Percentiles rank a stretch among this genome's conserved stretches.
These are phyloP conservation scores for Cordyceps farinosa DNA, from an alignment of 2,329 filamentous ascomycete genomes.

Conservation along the genomic window DNA sequence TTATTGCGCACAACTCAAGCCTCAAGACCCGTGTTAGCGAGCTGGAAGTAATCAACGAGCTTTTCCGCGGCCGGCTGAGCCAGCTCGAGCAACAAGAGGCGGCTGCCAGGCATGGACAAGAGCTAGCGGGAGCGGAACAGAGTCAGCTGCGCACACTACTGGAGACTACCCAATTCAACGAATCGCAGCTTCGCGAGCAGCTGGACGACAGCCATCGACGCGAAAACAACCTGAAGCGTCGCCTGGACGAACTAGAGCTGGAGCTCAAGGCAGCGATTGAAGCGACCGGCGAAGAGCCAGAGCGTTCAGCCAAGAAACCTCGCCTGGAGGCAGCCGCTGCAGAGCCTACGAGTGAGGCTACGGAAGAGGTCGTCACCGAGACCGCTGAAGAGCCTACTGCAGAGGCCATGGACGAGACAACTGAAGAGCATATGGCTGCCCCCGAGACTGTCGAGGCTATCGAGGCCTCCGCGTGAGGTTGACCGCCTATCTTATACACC, in stretches of 20 bases:
- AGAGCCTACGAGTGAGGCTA: background rate
- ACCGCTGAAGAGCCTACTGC: background rate
- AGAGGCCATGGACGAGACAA: background rate
- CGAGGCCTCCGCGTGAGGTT: background rate
- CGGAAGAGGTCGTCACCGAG: background rate
- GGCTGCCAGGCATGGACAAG: conserved; percentile 58
- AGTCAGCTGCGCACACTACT: conserved; percentile 56
- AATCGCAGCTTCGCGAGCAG: conserved; percentile 52
- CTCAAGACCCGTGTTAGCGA: conserved; percentile 96
- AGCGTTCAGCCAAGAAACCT: conserved; percentile 29
- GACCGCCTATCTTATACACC: background rate
- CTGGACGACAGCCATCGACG: conserved; percentile 74
- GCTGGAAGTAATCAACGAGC: conserved; percentile 88
- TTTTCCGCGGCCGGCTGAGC: conserved; percentile 71
- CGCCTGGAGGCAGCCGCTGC: conserved; percentile 23
- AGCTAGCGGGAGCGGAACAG: conserved; percentile 54
- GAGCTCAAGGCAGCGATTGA: conserved; percentile 41
- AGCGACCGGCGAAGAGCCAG: conserved; percentile 18
- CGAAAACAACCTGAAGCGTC: conserved; percentile 77
- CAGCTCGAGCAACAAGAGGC: conserved; percentile 76
- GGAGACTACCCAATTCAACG: conserved; percentile 39
- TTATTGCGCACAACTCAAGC: conserved; percentile 75
- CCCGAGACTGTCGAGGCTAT: background rate
- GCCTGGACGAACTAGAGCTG: conserved; percentile 73
- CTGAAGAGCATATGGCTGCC: background rate